These are phyloP conservation scores for Discostella stelligeroides DNA, from an alignment of 108 stramenopile genomes.

Conservation along the genomic window DNA sequence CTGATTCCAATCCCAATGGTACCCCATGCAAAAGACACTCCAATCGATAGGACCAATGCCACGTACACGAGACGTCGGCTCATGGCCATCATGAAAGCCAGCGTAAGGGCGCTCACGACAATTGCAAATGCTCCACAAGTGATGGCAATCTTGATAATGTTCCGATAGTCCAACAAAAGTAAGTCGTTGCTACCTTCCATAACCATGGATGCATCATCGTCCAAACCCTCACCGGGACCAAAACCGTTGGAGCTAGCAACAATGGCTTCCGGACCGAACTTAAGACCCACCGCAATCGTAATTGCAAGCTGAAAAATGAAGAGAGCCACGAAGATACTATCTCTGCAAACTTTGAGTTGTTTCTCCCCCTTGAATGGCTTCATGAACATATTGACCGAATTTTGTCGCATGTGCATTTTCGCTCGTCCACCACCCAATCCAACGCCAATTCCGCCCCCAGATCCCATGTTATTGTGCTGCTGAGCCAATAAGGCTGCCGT, in stretches of 20 bases:
- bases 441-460: constrained; percentile 4
- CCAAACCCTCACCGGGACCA: constrained; percentile 27
- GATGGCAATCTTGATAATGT: constrained; percentile 65
- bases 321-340: constrained; percentile 63
- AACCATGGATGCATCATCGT: constrained; percentile 41
- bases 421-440: too few species aligned
- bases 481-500: too few species aligned
- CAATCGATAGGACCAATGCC: constrained; percentile 69
- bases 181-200: constrained; percentile 15
- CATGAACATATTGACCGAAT: constrained; percentile 80
- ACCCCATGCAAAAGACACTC: constrained; percentile 82
- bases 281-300: constrained; percentile 56
- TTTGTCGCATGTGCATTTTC: constrained; percentile 75
- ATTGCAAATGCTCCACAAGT: constrained; percentile 75
- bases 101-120: constrained; percentile 56
- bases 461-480: neutral
- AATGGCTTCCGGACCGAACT: constrained; percentile 66
- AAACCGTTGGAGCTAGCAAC: constrained; percentile 17
- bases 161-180: constrained; percentile 63
- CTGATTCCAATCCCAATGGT: constrained; percentile 85
- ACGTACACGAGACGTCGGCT: constrained; percentile 73
- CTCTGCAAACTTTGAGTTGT: constrained; percentile 68
- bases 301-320: constrained; percentile 70
- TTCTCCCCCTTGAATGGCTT: constrained; percentile 64
- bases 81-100: constrained; percentile 76